These are phyloP conservation scores for Cytospora piceae DNA, from an alignment of 2,329 filamentous ascomycete genomes.

Conservation along the genomic window DNA sequence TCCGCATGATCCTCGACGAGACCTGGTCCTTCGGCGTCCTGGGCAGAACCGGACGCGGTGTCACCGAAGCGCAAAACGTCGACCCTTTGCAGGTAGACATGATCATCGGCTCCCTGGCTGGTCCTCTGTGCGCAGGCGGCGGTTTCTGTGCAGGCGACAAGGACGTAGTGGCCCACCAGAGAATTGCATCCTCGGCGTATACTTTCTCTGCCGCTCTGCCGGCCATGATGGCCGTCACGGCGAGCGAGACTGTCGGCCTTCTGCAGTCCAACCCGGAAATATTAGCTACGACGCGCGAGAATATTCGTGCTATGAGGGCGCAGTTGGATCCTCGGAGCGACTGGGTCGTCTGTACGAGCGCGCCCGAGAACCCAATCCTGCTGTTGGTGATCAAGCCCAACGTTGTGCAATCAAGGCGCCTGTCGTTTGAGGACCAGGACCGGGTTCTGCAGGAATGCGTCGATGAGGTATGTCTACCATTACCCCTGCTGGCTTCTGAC, in stretches of 20 bases:
- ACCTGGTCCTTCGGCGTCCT: slow-evolving; percentile 97
- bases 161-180: slow-evolving; percentile 95
- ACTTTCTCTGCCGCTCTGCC: slow-evolving; percentile 95
- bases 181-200: slow-evolving; percentile 88
- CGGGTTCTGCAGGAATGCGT: slow-evolving; percentile 84
- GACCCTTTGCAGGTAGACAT: slow-evolving; percentile 93
- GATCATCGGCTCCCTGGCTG: slow-evolving; percentile 91
- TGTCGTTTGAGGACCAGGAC: slow-evolving; percentile 79
- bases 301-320: slow-evolving; percentile 80
- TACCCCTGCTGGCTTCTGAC: slow-evolving; percentile 10
- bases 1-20: slow-evolving; percentile 95
- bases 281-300: slow-evolving; percentile 77
- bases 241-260: slow-evolving; percentile 85
- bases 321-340: slow-evolving; percentile 93
- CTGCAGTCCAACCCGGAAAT: slow-evolving; percentile 87
- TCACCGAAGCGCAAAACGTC: slow-evolving; percentile 96
- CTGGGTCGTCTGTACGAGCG: slow-evolving; percentile 84
- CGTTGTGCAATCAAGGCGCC: slow-evolving; percentile 70
- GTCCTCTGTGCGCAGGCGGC: slow-evolving; percentile 87
- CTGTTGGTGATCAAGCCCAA: slow-evolving; percentile 83
- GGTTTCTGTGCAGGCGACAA: slow-evolving; percentile 92
- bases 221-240: slow-evolving; percentile 92
- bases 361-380: slow-evolving; percentile 84
- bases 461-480: slow-evolving; percentile 76
- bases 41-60: slow-evolving; percentile 84